Conservation (phyloP, 371 early-diverging fungal genomes). For the Circinella minor region DNA sequence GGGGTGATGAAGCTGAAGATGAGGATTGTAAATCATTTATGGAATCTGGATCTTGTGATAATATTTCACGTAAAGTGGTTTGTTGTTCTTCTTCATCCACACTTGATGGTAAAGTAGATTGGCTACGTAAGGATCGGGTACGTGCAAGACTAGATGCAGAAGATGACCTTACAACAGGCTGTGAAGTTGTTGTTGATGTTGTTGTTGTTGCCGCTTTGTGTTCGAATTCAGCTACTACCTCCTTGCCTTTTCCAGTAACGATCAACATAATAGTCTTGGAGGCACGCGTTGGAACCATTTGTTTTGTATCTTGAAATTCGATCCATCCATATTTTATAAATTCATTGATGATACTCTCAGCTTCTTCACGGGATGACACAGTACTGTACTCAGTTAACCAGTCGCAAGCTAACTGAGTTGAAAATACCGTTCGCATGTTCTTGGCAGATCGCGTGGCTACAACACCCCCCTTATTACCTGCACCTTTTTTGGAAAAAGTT, state of each 20-base stretch:
- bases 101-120: background rate
- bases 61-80: constrained; percentile 29
- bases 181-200: background rate
- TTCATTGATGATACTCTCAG: constrained; percentile 52
- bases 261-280: constrained; percentile 21
- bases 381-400: constrained; percentile 69
- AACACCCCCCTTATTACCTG: background rate
- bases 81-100: constrained; percentile 18
- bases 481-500: constrained; percentile 32
- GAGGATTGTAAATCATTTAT: background rate
- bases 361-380: constrained; percentile 68
- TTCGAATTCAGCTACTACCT: constrained; percentile 22
- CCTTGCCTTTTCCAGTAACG: constrained; percentile 30
- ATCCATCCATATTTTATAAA: constrained; percentile 65
- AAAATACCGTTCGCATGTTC: constrained; percentile 44
- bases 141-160: constrained; percentile 9
- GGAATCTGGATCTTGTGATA: constrained; percentile 27
- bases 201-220: constrained; percentile 1
- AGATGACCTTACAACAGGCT: background rate
- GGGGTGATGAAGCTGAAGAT: constrained; percentile 8
- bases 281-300: constrained; percentile 11
- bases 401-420: constrained; percentile 53
- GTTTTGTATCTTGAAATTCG: constrained; percentile 37
- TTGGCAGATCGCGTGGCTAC: constrained; percentile 1
- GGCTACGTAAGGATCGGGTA: constrained; percentile 6